A percentile compares a stretch with the other conserved stretches of the same genome.
phyloP scores from a whole-genome alignment of 345 rosid genomes.

The Corymbia maculata region DNA sequence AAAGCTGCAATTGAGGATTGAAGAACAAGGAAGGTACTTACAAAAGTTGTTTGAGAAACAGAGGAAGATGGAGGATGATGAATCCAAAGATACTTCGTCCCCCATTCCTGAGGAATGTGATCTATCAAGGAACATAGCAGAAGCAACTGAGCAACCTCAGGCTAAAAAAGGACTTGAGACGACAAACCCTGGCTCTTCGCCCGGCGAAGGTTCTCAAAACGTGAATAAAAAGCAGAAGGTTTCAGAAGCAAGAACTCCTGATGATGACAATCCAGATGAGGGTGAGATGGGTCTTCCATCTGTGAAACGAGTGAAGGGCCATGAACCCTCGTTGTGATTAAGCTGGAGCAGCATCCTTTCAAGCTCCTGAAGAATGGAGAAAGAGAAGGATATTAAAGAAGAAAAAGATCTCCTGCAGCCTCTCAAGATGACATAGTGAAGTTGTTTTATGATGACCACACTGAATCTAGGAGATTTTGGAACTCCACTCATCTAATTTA shows the following conservation, averaged over 20 bases:
- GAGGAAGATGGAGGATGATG: slow-evolving; percentile 24
- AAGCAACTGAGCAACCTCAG: background rate
- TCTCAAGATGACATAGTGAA: background rate
- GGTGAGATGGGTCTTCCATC: background rate
- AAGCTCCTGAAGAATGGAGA: background rate
- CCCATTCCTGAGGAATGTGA: background rate
- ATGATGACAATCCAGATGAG: background rate
- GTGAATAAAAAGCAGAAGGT: slow-evolving; percentile 4
- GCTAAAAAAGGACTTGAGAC: background rate
- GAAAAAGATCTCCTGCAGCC: background rate
- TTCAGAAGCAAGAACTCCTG: background rate
- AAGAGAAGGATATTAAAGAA: background rate
- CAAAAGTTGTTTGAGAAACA: slow-evolving; percentile 72
- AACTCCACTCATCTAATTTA: background rate
- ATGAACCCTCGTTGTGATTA: background rate
- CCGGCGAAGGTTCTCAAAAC: background rate
- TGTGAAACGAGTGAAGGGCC: slow-evolving; percentile 2
- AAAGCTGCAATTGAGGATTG: slow-evolving; percentile 35
- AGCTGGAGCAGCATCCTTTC: background rate
- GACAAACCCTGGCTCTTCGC: background rate
- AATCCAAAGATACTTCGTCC: background rate
- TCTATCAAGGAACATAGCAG: background rate
- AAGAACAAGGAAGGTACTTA: slow-evolving; percentile 34
- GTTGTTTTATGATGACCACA: background rate
- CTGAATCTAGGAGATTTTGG: background rate